A percentile compares a stretch with the other conserved stretches of the same genome.
Evolutionary conservation across 495 filamentous ascomycete genomes (phyloP).

Genomic region (Talaromyces adpressus): DNA sequence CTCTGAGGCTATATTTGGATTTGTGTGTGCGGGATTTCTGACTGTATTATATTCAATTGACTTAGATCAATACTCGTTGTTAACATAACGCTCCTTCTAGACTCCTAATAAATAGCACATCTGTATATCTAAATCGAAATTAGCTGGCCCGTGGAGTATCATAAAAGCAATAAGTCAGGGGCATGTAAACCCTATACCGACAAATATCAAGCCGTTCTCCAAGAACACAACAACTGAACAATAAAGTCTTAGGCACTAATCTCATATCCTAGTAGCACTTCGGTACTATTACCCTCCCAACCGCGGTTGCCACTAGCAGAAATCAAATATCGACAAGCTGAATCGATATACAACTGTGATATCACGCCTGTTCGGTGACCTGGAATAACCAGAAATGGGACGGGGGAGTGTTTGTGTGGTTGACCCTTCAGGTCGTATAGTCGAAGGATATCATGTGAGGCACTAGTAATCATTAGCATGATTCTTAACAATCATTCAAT

Average conservation of each 20-base stretch:
- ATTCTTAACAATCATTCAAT: neutral
- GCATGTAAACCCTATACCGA: neutral
- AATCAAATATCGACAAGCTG: constrained; percentile 83
- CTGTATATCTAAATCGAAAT: neutral
- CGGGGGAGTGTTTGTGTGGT: constrained; percentile 63
- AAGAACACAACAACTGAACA: neutral
- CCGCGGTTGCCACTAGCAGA: constrained; percentile 85
- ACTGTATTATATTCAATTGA: neutral
- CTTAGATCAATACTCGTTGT: neutral
- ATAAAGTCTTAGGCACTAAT: constrained; percentile 41
- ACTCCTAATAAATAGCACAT: neutral
- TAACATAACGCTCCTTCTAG: neutral
- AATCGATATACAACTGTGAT: constrained; percentile 74
- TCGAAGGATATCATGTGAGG: constrained; percentile 88
- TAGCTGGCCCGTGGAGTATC: neutral
- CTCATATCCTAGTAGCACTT: constrained; percentile 91
- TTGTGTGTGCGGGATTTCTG: neutral
- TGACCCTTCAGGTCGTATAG: constrained; percentile 76
- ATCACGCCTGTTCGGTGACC: constrained; percentile 92
- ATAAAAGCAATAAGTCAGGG: neutral
- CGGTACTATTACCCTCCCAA: constrained; percentile 90
- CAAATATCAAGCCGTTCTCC: neutral
- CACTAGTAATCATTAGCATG: constrained; percentile 37
- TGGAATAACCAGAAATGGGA: constrained; percentile 90
- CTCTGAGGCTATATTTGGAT: neutral